phyloP scores from a whole-genome alignment of 129 eudicot genomes.

The Flaveria robusta region DNA sequence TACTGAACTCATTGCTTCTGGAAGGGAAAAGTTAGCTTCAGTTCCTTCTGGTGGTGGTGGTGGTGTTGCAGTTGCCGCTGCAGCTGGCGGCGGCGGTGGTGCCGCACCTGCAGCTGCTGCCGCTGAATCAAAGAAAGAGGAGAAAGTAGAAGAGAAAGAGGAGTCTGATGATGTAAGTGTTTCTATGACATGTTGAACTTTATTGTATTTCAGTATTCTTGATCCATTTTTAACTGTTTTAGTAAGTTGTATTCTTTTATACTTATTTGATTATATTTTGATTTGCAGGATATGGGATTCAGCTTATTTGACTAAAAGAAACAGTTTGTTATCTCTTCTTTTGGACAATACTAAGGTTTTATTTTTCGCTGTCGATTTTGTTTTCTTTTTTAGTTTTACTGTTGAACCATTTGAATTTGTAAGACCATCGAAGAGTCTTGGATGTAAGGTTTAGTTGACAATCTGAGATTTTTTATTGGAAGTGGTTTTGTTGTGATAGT shows the following conservation, averaged over 20 bases:
- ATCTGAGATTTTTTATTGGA: constrained; percentile 11
- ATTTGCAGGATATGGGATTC: constrained; percentile 46
- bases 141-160: constrained; percentile 67
- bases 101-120: constrained; percentile 61
- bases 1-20: constrained; percentile 65
- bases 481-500: constrained; percentile 27
- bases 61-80: constrained; percentile 44
- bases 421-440: constrained; percentile 18
- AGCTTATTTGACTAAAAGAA: constrained; percentile 35
- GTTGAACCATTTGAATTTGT: constrained; percentile 20
- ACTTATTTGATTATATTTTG: background rate
- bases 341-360: constrained; percentile 21
- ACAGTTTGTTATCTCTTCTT: background rate
- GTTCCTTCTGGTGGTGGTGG: constrained; percentile 78
- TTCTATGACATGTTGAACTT: background rate
- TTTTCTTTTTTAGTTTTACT: constrained; percentile 18
- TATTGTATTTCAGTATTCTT: background rate
- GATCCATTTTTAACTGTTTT: too few relatives aligned
- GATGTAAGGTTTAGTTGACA: constrained; percentile 18
- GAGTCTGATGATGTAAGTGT: constrained; percentile 62
- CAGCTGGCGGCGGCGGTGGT: constrained; percentile 38
- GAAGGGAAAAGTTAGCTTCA: constrained; percentile 69
- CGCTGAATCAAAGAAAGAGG: constrained; percentile 57
- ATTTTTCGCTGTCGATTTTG: constrained; percentile 28
- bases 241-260: background rate